A percentile compares a stretch with the other conserved stretches of the same genome.
phyloP scores from a whole-genome alignment of 192 early-diverging fungal species.

The Umbelopsis isabellina region DNA sequence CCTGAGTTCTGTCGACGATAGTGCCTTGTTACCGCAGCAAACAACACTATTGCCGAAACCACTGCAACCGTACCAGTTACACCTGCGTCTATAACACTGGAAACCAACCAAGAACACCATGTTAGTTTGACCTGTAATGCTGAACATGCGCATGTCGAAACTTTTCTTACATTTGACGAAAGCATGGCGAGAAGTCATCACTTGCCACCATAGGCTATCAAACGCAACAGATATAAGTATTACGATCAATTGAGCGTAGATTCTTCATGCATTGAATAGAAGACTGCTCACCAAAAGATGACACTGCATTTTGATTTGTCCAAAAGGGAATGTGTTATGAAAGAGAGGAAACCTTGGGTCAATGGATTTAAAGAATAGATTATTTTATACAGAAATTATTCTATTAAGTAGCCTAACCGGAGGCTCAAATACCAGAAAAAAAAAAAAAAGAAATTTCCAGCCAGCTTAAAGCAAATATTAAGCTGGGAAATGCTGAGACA shows the following conservation, averaged over 20 bases:
- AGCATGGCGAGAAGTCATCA: slow-evolving; percentile 34
- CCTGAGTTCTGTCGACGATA: slow-evolving; percentile 20
- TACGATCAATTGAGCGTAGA: background rate
- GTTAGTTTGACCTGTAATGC: background rate
- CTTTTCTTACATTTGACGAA: slow-evolving; percentile 35
- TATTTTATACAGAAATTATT: slow-evolving; percentile 8
- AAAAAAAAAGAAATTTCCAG: no score
- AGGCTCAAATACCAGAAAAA: background rate
- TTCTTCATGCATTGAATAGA: no score
- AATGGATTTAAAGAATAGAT: background rate
- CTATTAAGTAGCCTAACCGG: background rate
- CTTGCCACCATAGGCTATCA: slow-evolving; percentile 18
- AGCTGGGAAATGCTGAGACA: background rate
- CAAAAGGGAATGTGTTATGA: background rate
- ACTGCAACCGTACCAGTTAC: slow-evolving; percentile 11
- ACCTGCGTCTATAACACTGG: slow-evolving; percentile 28
- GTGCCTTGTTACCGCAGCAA: slow-evolving; percentile 11
- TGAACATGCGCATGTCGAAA: background rate
- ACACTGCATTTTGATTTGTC: slow-evolving; percentile 13
- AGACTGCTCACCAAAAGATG: slow-evolving; percentile 7
- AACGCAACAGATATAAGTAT: background rate
- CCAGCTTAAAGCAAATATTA: background rate
- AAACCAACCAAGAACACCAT: background rate
- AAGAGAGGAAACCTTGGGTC: background rate
- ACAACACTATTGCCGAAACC: slow-evolving; percentile 9